Percentiles rank a stretch among this genome's conserved stretches.
Conservation (phyloP, 768 basidiomycete genomes). For the Boletus bicolor region DNA sequence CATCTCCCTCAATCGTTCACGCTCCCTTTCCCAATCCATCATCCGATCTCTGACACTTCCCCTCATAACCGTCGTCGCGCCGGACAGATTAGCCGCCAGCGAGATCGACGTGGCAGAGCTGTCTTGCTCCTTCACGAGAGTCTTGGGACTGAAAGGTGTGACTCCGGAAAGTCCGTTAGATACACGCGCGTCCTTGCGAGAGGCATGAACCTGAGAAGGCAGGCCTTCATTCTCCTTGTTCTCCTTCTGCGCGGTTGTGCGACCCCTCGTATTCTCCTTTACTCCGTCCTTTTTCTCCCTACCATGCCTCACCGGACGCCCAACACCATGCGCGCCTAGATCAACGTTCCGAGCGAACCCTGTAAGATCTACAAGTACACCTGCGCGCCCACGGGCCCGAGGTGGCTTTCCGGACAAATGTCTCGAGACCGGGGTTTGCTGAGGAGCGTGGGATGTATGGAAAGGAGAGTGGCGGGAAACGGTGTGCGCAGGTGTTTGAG, state of each 20-base stretch:
- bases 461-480: constrained; percentile 25
- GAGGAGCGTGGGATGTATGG: constrained; percentile 16
- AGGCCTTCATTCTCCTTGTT: constrained; percentile 30
- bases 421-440: constrained; percentile 10
- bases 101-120: constrained; percentile 8
- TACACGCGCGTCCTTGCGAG: constrained; percentile 8
- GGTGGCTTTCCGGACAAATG: constrained; percentile 30
- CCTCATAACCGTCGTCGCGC: constrained; percentile 17
- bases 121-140: constrained; percentile 15
- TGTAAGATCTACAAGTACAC: constrained; percentile 41
- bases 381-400: constrained; percentile 25
- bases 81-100: constrained; percentile 17
- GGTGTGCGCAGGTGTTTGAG: constrained; percentile 6
- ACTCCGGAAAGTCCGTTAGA: not conserved
- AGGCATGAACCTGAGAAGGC: not conserved
- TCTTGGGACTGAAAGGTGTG: constrained; percentile 15
- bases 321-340: constrained; percentile 29
- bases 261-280: constrained; percentile 23
- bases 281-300: constrained; percentile 30
- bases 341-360: constrained; percentile 34
- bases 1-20: constrained; percentile 67
- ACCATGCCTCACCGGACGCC: constrained; percentile 9
- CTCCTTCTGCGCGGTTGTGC: constrained; percentile 14
- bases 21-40: constrained; percentile 74
- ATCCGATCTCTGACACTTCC: constrained; percentile 55